Evolutionary conservation across 148 eudicot genomes (phyloP), one percentile per base, ranked within the genome.

Genomic region (Cornus florida): DNA sequence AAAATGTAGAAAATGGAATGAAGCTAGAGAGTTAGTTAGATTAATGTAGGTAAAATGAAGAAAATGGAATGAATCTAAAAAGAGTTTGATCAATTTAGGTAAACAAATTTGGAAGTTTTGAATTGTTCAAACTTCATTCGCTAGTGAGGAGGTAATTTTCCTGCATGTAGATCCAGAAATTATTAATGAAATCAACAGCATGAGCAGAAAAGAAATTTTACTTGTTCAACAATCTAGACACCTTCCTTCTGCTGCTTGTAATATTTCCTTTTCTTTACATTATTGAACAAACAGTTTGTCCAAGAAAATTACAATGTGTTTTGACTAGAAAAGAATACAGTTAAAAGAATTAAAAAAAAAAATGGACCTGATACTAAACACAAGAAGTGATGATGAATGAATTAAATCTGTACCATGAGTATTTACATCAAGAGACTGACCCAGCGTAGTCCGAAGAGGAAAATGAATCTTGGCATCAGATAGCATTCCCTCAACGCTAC

Each of bases 341-440:
- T 7, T 16, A 50, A 68, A 48, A 7, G 23, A 8, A 9, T 17
- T n/a, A 60, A 19, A 0, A 35, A 22, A 75, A n/a, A 62, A 24
- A 57, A 33, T 8, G 43, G 70, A 22, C 31, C 77, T 75, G 72
- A 77, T 23, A 41, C 72, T 77, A 77, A 71, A 56, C 53, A 76
- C 5, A 17, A 28, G 19, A 31, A 8, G 17, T 28, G 32, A 11
- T 4, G 7, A 24, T 14, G 31, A 71, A 70, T 43, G 20, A 39
- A n/a, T 5, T 39, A 41, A 39, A 39, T 43, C 57, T 24, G 38
- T 64, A 72, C 66, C 75, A 12, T 28, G 4, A 31, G 72, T 50
- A 77, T 77, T 77, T 77, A 77, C 79, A 77, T 19, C 62, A 39
- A 65, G 69, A 65, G 64, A 38, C 70, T 75, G 24, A 43, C 57